These are phyloP conservation scores for Rutidosis leptorrhynchoides DNA, from an alignment of 129 eudicot species.

Conservation along the genomic window DNA sequence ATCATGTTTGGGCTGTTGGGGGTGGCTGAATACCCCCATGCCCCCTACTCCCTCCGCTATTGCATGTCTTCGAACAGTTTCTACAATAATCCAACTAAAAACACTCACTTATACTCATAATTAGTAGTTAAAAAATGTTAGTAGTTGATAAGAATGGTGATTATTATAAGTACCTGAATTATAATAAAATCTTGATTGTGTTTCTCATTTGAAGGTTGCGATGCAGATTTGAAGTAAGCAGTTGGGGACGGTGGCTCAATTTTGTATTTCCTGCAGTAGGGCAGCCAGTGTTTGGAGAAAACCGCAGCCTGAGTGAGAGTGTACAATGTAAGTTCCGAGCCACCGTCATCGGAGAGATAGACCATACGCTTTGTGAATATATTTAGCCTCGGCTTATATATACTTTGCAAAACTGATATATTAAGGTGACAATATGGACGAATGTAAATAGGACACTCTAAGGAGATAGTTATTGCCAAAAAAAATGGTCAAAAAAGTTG, in stretches of 20 bases:
- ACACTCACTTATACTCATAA: neutral
- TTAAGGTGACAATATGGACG: too few species aligned
- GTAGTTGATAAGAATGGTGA: neutral
- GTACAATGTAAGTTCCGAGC: constrained; percentile 64
- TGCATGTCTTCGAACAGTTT: too few species aligned
- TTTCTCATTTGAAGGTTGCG: constrained; percentile 18
- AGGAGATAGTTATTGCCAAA: too few species aligned
- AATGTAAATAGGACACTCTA: too few species aligned
- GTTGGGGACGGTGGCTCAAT: constrained; percentile 66
- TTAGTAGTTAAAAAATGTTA: neutral
- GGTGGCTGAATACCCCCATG: too few species aligned
- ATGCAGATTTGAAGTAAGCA: constrained; percentile 47
- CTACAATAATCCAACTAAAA: constrained; percentile 30
- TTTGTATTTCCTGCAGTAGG: constrained; percentile 59
- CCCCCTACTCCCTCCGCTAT: too few species aligned
- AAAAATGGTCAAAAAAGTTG: too few species aligned
- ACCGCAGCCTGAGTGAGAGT: constrained; percentile 63
- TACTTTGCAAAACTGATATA: too few species aligned
- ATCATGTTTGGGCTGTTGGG: too few species aligned
- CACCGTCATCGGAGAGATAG: constrained; percentile 80
- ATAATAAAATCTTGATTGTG: constrained; percentile 35
- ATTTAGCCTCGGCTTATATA: too few species aligned
- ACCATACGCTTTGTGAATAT: too few species aligned
- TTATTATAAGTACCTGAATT: constrained; percentile 40
- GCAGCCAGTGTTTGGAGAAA: constrained; percentile 68